These are phyloP conservation scores for Chlorella variabilis DNA, from an alignment of 163 green algal species.

Conservation along the genomic window DNA sequence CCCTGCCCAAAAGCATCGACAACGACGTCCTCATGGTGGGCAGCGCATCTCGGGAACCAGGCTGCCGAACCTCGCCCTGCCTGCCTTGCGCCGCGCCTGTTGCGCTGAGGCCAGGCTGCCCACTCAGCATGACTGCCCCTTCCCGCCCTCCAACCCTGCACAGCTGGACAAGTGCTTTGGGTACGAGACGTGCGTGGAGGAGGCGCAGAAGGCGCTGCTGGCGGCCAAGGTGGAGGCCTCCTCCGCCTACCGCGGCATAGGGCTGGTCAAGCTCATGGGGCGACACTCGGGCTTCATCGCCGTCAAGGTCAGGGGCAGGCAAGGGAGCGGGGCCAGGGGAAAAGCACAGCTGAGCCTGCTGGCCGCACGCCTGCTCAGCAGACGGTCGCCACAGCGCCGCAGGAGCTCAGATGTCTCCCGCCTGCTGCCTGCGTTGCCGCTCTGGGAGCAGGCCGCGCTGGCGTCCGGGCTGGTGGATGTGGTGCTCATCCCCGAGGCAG, in stretches of 20 bases:
- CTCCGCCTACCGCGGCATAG: slow-evolving; percentile 82
- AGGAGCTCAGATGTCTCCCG: no score
- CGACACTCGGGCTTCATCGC: slow-evolving; percentile 93
- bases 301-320: slow-evolving; percentile 18
- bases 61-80: background rate
- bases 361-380: no score
- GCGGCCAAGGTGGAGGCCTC: slow-evolving; percentile 91
- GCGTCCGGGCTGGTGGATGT: slow-evolving; percentile 92
- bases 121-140: background rate
- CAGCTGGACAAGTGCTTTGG: slow-evolving; percentile 91
- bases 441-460: slow-evolving; percentile 82
- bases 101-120: no score
- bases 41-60: no score
- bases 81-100: no score
- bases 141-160: background rate
- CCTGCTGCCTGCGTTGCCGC: no score
- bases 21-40: slow-evolving; percentile 94
- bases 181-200: slow-evolving; percentile 96
- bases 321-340: no score
- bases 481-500: slow-evolving; percentile 88
- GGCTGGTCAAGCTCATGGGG: slow-evolving; percentile 98
- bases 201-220: slow-evolving; percentile 87
- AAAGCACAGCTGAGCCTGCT: no score
- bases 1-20: slow-evolving; percentile 91
- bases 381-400: background rate